A percentile compares a stretch with the other conserved stretches of the same genome.
Conservation (phyloP, 2,329 filamentous ascomycete genomes). For the Pseudogymnoascus sp. region DNA sequence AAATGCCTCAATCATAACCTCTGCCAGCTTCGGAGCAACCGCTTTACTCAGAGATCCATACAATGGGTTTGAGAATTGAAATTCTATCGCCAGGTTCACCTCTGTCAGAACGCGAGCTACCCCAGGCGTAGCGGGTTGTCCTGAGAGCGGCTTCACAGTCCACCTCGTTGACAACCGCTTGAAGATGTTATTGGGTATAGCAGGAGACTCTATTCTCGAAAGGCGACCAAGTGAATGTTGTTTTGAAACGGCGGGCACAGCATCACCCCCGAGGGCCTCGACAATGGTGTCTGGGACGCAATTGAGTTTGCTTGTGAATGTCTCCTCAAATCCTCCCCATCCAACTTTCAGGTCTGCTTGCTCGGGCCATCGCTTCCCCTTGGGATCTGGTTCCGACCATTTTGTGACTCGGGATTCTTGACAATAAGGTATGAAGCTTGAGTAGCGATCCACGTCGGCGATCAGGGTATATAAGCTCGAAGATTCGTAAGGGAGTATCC, state of each 20-base stretch:
- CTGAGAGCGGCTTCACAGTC: conserved; percentile 50
- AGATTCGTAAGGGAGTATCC: conserved; percentile 69
- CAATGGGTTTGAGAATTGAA: conserved; percentile 81
- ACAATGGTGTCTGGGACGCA: conserved; percentile 69
- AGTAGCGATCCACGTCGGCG: conserved; percentile 81
- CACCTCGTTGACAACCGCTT: conserved; percentile 64
- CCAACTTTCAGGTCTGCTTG: conserved; percentile 77
- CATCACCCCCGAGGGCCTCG: conserved; percentile 66
- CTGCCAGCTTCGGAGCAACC: conserved; percentile 77
- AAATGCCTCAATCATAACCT: conserved; percentile 88
- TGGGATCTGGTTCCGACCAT: conserved; percentile 54
- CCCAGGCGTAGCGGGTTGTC: conserved; percentile 29
- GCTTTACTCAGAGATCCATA: conserved; percentile 77
- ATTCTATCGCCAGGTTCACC: conserved; percentile 70
- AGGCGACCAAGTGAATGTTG: conserved; percentile 39
- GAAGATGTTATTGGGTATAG: conserved; percentile 50
- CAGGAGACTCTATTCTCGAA: conserved; percentile 30
- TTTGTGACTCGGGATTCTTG: conserved; percentile 67
- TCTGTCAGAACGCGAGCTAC: conserved; percentile 51
- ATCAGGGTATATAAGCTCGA: conserved; percentile 74
- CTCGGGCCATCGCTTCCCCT: conserved; percentile 54
- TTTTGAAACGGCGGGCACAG: conserved; percentile 17
- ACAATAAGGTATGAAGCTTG: conserved; percentile 87
- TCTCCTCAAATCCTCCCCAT: conserved; percentile 77
- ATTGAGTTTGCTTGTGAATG: conserved; percentile 71